Percentiles rank a stretch among this genome's conserved stretches.
Conservation (phyloP, 169 alveolate species). For the Cryptosporidium meleagridis region DNA sequence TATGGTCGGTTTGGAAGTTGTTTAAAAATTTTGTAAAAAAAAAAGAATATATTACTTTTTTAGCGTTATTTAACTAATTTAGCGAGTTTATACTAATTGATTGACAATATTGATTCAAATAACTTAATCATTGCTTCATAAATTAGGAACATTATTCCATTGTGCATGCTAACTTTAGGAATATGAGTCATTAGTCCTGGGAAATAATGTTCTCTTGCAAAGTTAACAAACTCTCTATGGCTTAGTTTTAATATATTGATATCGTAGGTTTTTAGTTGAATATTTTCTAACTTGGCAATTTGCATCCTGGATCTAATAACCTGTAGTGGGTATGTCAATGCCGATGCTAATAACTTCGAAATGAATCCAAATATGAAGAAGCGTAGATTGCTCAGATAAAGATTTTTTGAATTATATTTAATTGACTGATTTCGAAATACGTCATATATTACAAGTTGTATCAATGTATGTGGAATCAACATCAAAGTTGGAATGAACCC, state of each 20-base stretch:
- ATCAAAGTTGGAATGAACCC: constrained; percentile 25
- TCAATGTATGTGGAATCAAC: constrained; percentile 43
- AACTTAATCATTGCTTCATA: constrained; percentile 26
- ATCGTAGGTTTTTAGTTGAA: not conserved
- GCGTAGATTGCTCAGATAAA: not conserved
- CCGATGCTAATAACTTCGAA: constrained; percentile 34
- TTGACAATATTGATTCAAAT: not conserved
- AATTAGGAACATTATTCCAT: constrained; percentile 59
- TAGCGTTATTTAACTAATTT: not conserved
- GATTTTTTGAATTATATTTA: not conserved
- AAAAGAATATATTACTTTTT: not conserved
- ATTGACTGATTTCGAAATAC: not conserved
- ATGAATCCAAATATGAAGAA: constrained; percentile 16
- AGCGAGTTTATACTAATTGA: not conserved
- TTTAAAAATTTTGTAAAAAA: not conserved
- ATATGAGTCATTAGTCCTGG: constrained; percentile 68
- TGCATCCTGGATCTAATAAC: constrained; percentile 64
- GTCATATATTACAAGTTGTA: constrained; percentile 60
- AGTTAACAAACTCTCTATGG: not conserved
- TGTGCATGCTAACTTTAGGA: constrained; percentile 69
- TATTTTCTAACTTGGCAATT: constrained; percentile 33
- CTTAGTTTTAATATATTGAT: not conserved
- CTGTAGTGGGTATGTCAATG: constrained; percentile 58
- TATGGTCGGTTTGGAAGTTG: not conserved
- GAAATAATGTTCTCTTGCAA: constrained; percentile 12